Conservation (phyloP, 202 grass and related monocot species). For the Setaria viridis region DNA sequence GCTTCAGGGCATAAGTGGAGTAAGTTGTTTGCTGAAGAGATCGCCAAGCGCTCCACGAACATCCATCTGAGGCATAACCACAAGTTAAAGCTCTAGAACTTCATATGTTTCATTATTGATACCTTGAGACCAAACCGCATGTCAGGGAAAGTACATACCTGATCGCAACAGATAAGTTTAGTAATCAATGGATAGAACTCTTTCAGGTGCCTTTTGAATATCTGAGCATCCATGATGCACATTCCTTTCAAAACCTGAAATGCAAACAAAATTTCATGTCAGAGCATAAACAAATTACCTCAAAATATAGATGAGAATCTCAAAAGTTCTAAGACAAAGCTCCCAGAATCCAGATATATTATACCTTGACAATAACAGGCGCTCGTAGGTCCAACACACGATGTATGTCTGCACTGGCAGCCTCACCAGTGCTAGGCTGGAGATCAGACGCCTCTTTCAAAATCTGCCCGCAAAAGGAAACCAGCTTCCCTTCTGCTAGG, state of each 20-base stretch:
- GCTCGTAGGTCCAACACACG: slow-evolving; percentile 90
- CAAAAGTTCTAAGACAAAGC: slow-evolving; percentile 2
- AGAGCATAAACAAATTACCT: slow-evolving; percentile 29
- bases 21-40: slow-evolving; percentile 92
- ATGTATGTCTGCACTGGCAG: slow-evolving; percentile 74
- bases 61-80: slow-evolving; percentile 77
- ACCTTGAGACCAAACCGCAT: not conserved
- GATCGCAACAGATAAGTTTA: slow-evolving; percentile 99
- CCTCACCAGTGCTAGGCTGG: slow-evolving; percentile 75
- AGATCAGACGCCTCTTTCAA: slow-evolving; percentile 96
- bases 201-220: slow-evolving; percentile 94
- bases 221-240: slow-evolving; percentile 87
- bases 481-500: slow-evolving; percentile 87
- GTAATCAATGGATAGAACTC: slow-evolving; percentile 99
- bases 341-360: slow-evolving; percentile 41
- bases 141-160: slow-evolving; percentile 53
- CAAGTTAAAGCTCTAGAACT: slow-evolving; percentile 27
- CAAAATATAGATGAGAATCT: slow-evolving; percentile 33
- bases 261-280: slow-evolving; percentile 26
- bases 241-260: slow-evolving; percentile 95
- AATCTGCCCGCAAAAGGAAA: slow-evolving; percentile 94
- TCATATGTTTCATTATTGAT: not conserved
- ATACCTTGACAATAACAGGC: slow-evolving; percentile 98
- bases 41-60: slow-evolving; percentile 84
- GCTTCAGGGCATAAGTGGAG: slow-evolving; percentile 73